Evolutionary conservation across 805 yeast genomes (phyloP), one percentile per base, ranked within the genome.

Genomic region (Ogataea trehalophila): DNA sequence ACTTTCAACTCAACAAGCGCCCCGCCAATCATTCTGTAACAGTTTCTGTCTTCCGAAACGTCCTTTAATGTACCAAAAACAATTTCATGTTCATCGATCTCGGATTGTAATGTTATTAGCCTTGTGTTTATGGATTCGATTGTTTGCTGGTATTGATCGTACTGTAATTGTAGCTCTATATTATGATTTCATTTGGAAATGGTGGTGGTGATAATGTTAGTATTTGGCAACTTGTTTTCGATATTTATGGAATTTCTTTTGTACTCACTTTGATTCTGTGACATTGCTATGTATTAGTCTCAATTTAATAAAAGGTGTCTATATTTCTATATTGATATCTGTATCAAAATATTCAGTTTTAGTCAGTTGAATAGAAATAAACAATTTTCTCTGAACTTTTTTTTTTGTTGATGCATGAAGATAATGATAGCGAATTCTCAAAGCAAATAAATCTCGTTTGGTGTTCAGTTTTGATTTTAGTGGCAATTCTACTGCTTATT

Each of bases 11-110:
- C 95, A 16, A 91, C 86, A 33, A 92, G 73, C 4, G 91, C 96
- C 9, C 96, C 95, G 23, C 97, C 97, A 33, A 92, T 78, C 97
- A 94, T 89, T 59, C 95, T 81, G 69, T 81, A 90, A 60, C 97
- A 89, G 61, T 83, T 82, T 51, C 99, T 79, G 40, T 76, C 80
- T 2, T 56, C 52, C 22, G 82, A 81, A 9, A 80, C 70, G 1
- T 67, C 70, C 39, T 65, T 53, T 31, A 86, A 66, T 2, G 92
- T 83, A 18, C 73, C 76, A 14, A 83, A 58, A 1, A 86, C 94
- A 16, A 84, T 68, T 35, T 70, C 71, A 52, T 70, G 73, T 43
- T 70, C 74, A 38, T 66, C 68, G 37, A 73, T 67, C 50, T 79
- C 83, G 37, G 70, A 68, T 42, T 76, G 74, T 15, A 80, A 56